Evolutionary conservation across 108 stramenopile species (phyloP), one percentile per base, ranked within the genome.

Genomic region (Discostella pseudostelligera): DNA sequence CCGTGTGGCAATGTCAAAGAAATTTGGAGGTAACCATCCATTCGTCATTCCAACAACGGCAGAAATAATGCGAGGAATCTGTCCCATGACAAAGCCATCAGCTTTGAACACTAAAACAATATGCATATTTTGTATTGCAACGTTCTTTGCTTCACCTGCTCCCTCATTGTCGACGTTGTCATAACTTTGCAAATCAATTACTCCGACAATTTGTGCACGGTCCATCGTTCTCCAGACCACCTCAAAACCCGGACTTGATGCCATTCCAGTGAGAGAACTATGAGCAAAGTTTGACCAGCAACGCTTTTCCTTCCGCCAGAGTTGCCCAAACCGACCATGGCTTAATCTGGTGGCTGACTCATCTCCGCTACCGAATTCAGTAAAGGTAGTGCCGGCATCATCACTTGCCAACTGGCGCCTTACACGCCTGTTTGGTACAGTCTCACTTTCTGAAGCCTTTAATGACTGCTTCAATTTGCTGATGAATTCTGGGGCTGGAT

Each of bases 201-300:
- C 75, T 17, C 73, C 81, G 4, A 83, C 69, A 53, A 88, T 84
- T 48, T 77, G 50, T 19, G 82, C 82, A 25, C 79, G 54, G 26
- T 92, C 90, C 14, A 92, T 24, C 0, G 74, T 77, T 51, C 84
- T 70, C 90, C 90, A 92, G 1, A 82, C 84, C 10, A 83, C 70
- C 46, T 92, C 84, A 25, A 83, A 67, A 32, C 81, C 84, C 0
- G 87, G 90, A 46, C 82, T 84, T 8, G 82, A 69, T 19, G 70
- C 75, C 72, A 78, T 64, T 26, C 87, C 87, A 53, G 60, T 48
- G 17, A 87, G 56, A n/a, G 44, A 14, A 4, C 84, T 76, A 62
- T 82, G 78, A 13, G 79, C 75, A 70, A 88, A 93, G 55, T 89
- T 89, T 40, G 88, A 88, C 83, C 83, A 92, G 13, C 86, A 65